Evolutionary conservation across 2,329 filamentous ascomycete species (phyloP).

Genomic region (Stemphylium beticola): DNA sequence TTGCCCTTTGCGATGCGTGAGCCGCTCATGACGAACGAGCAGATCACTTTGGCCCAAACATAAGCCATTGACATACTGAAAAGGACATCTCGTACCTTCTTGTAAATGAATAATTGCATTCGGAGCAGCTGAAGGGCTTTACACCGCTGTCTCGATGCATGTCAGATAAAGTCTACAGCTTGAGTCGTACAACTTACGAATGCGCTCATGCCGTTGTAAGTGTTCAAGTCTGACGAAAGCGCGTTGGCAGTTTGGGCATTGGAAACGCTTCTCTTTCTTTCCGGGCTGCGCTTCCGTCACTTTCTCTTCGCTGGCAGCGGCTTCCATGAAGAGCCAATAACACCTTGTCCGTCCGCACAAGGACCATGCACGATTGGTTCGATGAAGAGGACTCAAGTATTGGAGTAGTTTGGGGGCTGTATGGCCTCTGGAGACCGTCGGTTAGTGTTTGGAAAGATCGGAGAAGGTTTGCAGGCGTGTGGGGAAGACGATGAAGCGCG

Average conservation of each 20-base stretch:
- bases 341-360: neutral
- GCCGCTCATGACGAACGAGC: slow-evolving; percentile 50
- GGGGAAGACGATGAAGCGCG: slow-evolving; percentile 27
- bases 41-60: slow-evolving; percentile 40
- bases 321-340: slow-evolving; percentile 27
- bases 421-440: slow-evolving; percentile 18
- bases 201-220: slow-evolving; percentile 51
- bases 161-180: slow-evolving; percentile 14
- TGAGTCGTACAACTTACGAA: slow-evolving; percentile 34
- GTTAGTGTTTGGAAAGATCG: slow-evolving; percentile 13
- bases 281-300: slow-evolving; percentile 22
- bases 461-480: slow-evolving; percentile 23
- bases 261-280: slow-evolving; percentile 47
- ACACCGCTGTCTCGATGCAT: slow-evolving; percentile 45
- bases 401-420: slow-evolving; percentile 7
- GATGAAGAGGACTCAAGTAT: neutral
- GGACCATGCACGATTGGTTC: slow-evolving; percentile 12
- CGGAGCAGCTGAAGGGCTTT: slow-evolving; percentile 50
- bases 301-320: slow-evolving; percentile 23
- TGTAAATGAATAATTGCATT: slow-evolving; percentile 52
- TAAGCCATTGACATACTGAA: neutral
- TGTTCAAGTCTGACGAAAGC: slow-evolving; percentile 50
- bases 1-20: slow-evolving; percentile 46
- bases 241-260: slow-evolving; percentile 42
- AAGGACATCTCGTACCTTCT: slow-evolving; percentile 42